phyloP scores from a whole-genome alignment of 2,329 filamentous ascomycete species.

The Fusarium praegraminearum region DNA sequence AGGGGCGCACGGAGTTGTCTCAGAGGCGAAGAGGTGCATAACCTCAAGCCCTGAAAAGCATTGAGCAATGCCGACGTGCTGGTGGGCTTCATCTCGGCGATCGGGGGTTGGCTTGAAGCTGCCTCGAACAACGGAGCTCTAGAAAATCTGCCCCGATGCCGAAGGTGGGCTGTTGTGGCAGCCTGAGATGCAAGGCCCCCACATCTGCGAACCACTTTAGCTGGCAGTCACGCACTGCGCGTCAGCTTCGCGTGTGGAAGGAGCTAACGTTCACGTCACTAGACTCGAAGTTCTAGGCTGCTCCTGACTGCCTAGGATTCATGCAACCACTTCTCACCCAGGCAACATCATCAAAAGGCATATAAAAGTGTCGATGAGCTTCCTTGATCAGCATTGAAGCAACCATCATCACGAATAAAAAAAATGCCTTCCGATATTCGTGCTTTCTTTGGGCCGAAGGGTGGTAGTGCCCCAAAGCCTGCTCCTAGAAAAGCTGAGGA shows the following conservation, averaged over 20 bases:
- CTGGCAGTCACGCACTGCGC: constrained; percentile 56
- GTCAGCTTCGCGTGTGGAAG: constrained; percentile 59
- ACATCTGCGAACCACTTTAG: constrained; percentile 47
- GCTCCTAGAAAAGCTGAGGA: constrained; percentile 60
- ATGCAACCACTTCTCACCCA: constrained; percentile 31
- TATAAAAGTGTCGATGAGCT: constrained; percentile 35
- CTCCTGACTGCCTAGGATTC: constrained; percentile 42
- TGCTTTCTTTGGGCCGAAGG: constrained; percentile 87
- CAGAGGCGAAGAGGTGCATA: constrained; percentile 56
- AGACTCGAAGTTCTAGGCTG: constrained; percentile 47
- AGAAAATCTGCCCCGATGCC: constrained; percentile 52
- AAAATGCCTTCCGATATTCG: constrained; percentile 86
- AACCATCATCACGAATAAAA: constrained; percentile 4
- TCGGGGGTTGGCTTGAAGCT: constrained; percentile 41
- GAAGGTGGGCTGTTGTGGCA: constrained; percentile 17
- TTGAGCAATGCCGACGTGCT: constrained; percentile 60
- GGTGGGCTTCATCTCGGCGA: constrained; percentile 61
- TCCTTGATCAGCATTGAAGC: constrained; percentile 9
- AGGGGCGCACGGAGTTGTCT: constrained; percentile 54
- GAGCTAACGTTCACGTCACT: constrained; percentile 52
- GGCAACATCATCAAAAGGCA: constrained; percentile 43
- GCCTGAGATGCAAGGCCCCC: constrained; percentile 43
- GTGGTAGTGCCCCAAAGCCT: constrained; percentile 65
- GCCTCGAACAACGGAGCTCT: constrained; percentile 46
- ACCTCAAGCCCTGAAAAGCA: constrained; percentile 64